Evolutionary conservation across 805 yeast genomes (phyloP).

Genomic region (Nakazawaea pomicola): DNA sequence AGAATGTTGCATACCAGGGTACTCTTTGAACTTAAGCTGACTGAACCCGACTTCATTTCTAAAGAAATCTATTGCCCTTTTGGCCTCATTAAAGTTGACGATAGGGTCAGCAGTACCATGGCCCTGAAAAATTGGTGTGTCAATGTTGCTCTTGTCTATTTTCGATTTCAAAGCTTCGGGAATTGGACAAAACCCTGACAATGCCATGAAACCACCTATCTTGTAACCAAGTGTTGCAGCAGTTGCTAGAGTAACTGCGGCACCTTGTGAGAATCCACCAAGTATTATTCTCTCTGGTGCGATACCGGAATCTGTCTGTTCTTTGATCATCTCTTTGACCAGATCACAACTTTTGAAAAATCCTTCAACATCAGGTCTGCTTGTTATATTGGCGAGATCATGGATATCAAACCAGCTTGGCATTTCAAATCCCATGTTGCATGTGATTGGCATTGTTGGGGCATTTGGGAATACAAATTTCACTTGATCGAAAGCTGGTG

Average conservation of each 20-base stretch:
- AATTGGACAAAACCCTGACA: conserved; percentile 70
- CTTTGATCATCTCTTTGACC: conserved; percentile 42
- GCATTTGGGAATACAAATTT: conserved; percentile 91
- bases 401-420: conserved; percentile 87
- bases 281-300: conserved; percentile 67
- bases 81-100: conserved; percentile 38
- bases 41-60: conserved; percentile 39
- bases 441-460: conserved; percentile 64
- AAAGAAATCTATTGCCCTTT: conserved; percentile 39
- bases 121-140: conserved; percentile 80
- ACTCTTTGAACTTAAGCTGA: conserved; percentile 45
- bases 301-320: conserved; percentile 50
- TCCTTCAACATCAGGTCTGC: conserved; percentile 48
- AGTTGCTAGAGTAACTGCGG: conserved; percentile 67
- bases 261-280: conserved; percentile 97
- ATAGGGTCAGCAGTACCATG: conserved; percentile 82
- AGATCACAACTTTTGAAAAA: conserved; percentile 43
- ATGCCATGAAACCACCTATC: conserved; percentile 71
- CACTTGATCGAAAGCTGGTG: conserved; percentile 42
- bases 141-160: conserved; percentile 37
- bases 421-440: conserved; percentile 60
- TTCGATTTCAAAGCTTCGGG: conserved; percentile 20
- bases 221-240: conserved; percentile 49
- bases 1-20: conserved; percentile 64
- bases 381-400: conserved; percentile 34